Conservation (phyloP, 176 grass and related monocot genomes). For the Canna indica region DNA sequence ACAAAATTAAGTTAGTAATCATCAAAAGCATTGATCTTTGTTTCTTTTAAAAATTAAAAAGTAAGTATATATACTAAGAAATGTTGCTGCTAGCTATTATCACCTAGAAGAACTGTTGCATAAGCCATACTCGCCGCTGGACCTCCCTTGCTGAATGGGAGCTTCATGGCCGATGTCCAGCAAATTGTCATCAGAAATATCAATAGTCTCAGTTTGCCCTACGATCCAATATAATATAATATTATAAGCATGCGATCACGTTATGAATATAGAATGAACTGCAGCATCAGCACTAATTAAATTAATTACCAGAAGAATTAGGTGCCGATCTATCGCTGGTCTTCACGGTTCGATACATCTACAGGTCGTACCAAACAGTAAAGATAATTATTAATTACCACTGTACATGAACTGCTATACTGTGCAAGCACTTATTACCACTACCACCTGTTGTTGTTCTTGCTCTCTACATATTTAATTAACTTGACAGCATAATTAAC, state of each 20-base stretch:
- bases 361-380: too few relatives aligned
- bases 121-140: not conserved
- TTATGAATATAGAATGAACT: not conserved
- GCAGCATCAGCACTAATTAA: not conserved
- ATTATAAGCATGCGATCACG: not conserved
- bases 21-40: too few relatives aligned
- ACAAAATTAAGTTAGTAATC: too few relatives aligned
- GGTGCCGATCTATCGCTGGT: not conserved
- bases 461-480: too few relatives aligned
- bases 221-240: not conserved
- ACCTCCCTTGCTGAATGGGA: not conserved
- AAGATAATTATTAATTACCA: too few relatives aligned
- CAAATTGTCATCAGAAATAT: not conserved
- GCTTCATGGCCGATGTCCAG: not conserved
- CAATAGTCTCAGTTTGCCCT: not conserved
- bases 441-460: too few relatives aligned
- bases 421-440: too few relatives aligned
- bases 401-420: too few relatives aligned
- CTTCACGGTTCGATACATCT: slow-evolving; percentile 4
- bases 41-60: too few relatives aligned
- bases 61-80: too few relatives aligned
- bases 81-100: too few relatives aligned
- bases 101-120: not conserved
- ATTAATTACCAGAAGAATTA: not conserved
- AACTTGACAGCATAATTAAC: too few relatives aligned